Conservation (phyloP, 2,329 filamentous ascomycete genomes). For the Raffaelea ambrosiae region DNA sequence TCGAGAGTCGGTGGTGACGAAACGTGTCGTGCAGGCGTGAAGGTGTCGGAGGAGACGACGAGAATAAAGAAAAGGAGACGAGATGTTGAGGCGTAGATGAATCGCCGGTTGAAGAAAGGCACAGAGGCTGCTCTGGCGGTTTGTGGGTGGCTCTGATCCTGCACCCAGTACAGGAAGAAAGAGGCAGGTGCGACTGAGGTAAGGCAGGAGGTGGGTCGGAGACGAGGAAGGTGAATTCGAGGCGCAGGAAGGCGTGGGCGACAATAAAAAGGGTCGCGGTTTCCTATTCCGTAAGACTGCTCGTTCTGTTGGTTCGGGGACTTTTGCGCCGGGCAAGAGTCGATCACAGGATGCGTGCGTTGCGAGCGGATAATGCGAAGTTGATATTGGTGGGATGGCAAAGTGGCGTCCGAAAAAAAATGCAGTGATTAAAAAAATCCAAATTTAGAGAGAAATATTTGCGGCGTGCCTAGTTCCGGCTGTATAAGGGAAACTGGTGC, state of each 20-base stretch:
- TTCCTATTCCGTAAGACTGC: background rate
- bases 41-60: background rate
- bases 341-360: background rate
- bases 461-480: too few species aligned
- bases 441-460: too few species aligned
- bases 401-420: too few species aligned
- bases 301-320: background rate
- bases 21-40: background rate
- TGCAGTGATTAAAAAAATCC: too few species aligned
- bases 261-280: background rate
- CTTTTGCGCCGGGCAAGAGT: constrained; percentile 8
- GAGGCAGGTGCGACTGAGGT: constrained; percentile 2
- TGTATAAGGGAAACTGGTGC: too few species aligned
- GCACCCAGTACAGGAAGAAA: constrained; percentile 9
- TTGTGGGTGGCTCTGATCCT: constrained; percentile 1
- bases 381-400: too few species aligned
- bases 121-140: too few species aligned
- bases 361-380: too few species aligned
- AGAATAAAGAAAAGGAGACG: background rate
- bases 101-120: too few species aligned
- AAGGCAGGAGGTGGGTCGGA: background rate
- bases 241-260: background rate
- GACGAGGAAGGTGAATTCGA: background rate
- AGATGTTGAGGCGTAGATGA: too few species aligned
- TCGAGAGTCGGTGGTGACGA: background rate